These are phyloP conservation scores for Nicotiana knightiana DNA, from an alignment of 257 asterid genomes.

Conservation along the genomic window DNA sequence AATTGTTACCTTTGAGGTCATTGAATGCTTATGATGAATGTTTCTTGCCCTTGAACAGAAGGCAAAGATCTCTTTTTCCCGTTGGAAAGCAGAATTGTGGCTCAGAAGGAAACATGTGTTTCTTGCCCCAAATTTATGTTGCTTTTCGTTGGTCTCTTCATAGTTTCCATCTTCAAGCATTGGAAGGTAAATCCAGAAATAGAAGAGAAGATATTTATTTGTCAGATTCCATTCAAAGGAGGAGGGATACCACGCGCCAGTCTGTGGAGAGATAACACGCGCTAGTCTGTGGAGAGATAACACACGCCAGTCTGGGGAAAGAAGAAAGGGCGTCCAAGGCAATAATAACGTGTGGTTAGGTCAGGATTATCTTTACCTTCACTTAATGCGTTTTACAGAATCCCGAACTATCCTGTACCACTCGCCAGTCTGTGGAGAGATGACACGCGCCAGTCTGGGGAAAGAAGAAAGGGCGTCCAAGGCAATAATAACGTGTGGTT, in stretches of 20 bases:
- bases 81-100: not conserved
- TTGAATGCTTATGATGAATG: not conserved
- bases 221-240: not conserved
- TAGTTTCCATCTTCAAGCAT: not conserved
- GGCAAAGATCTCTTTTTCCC: not conserved
- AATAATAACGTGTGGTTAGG: no score
- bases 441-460: not conserved
- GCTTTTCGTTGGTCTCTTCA: not conserved
- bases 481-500: not conserved
- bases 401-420: no score
- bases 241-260: no score
- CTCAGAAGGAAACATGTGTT: not conserved
- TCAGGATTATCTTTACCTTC: no score
- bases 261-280: no score
- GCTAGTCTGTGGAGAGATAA: no score
- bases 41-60: not conserved
- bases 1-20: not conserved
- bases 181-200: not conserved
- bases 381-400: no score
- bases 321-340: no score
- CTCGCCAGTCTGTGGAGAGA: not conserved
- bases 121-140: not conserved
- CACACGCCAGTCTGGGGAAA: no score
- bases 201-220: no score
- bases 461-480: not conserved